Base-by-base conservation (phyloP, 2,329 filamentous ascomycete genomes). In the Chrysoporthe puriensis region DNA sequence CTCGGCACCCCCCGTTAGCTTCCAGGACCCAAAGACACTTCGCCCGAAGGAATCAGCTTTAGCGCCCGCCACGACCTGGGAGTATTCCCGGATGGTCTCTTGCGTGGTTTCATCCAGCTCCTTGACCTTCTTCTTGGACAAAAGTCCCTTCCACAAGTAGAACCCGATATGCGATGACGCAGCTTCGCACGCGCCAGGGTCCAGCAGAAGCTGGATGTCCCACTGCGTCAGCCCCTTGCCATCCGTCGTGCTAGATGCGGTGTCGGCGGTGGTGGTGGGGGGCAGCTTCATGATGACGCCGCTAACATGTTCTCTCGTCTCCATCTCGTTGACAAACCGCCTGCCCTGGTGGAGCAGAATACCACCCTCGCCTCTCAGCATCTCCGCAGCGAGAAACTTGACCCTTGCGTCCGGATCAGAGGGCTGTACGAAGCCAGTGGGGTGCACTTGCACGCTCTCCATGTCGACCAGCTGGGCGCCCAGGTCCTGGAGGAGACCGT, bases 351-450 rank as follows among this genome's bases (percentile, higher is more conserved):
- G 61, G 1, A 90, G 76, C 40, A 90, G 71, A 4, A 90, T 82
- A 0, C 87, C 88, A 0, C 88, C 88, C 72, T 90, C 88, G 0
- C 88, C 88, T 3, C 88, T 79, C 36, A 91, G 78, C 67, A 88
- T 80, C 75, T 91, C 88, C 0, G 88, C 88, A 0, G 88, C 88
- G 4, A 90, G 82, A 72, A 90, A 87, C 75, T 90, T 90, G 60
- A 87, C 82, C 44, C 77, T 76, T 0, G 81, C 80, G 0, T 71
- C 71, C 0, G 79, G 76, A 43, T 81, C 79, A 1, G 80, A 78
- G 0, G 84, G 83, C 70, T 90, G 87, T 6, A 90, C 79, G 72
- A 91, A 90, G 0, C 87, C 86, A 0, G 88, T 90, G 2, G 88
- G 88, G 70, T 91, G 88, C 4, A 90, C 81, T 74, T 91, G 88